Base-by-base conservation (phyloP, 2,329 filamentous ascomycete species). In the Emmonsiellopsis sp. region DNA sequence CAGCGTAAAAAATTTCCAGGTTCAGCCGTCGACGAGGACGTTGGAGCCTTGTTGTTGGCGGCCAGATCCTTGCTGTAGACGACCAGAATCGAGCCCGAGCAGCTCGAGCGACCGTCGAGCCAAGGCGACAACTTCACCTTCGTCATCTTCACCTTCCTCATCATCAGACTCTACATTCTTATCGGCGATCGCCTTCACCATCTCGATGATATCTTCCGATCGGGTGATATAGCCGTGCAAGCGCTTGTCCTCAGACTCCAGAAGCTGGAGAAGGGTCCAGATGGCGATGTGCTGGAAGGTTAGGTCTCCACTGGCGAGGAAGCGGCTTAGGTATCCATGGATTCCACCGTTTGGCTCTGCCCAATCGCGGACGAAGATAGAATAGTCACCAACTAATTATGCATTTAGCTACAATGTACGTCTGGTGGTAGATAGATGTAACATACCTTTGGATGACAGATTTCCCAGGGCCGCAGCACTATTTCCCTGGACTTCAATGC, bases 271-370 rank as follows among this genome's bases (percentile, higher is more conserved):
- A 47, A 98, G 75, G 1, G 93, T 98, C 93, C 93, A 98, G 58
- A 97, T 95, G 50, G 93, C 93, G 66, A 98, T 98, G 68, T 98
- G 93, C 72, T 98, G 93, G 78, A 98, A 98, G 0, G 93, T 98
- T 0, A 93, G 85, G 67, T 98, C 93, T 41, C 91, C 92, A 59
- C 90, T 96, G 44, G 87, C 88, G 15, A 98, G 79, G 77, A 98
- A 98, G 52, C 92, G 85, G 63, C 85, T 87, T 37, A 98, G 79
- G 67, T 98, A 98, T 52, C 93, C 93, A 66, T 96, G 91, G 57
- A 98, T 95, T 45, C 93, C 93, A 45, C 90, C 93, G 57, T 89
- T 87, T 1, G 93, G 93, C 63, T 95, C 86, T 15, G 81, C 84
- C 93, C 93, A 98, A 70, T 95, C 89, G 61, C 89, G 85, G 41